A percentile compares a stretch with the other conserved stretches of the same genome.
phyloP scores from a whole-genome alignment of 176 grass and related monocot species.

The Carex littledalei region DNA sequence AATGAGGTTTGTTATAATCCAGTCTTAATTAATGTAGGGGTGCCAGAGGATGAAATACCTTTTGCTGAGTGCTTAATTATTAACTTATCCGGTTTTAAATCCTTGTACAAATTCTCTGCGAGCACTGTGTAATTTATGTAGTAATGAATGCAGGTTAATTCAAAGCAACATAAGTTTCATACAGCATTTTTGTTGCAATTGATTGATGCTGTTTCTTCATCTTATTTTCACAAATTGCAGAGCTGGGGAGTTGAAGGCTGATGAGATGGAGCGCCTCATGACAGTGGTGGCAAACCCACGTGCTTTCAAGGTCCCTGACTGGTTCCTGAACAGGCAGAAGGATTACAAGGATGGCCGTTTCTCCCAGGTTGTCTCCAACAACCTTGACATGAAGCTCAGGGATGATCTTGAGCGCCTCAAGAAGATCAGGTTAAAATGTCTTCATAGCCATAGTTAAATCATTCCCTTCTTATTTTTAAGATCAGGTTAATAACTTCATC shows the following conservation, averaged over 20 bases:
- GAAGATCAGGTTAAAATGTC: slow-evolving; percentile 69
- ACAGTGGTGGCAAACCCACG: slow-evolving; percentile 27
- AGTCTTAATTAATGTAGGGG: neutral
- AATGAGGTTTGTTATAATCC: neutral
- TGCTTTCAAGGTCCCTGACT: slow-evolving; percentile 35
- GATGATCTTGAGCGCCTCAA: slow-evolving; percentile 87
- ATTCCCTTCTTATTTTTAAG: neutral
- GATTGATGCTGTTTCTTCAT: neutral
- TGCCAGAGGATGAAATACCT: neutral
- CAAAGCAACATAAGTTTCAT: neutral
- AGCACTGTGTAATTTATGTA: no score
- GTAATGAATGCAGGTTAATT: neutral
- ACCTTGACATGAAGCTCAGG: slow-evolving; percentile 94
- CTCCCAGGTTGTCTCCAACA: slow-evolving; percentile 86
- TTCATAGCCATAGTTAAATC: neutral
- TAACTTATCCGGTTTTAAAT: neutral
- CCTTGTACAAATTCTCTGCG: neutral
- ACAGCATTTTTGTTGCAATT: neutral
- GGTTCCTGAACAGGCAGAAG: slow-evolving; percentile 95
- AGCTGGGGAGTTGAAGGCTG: slow-evolving; percentile 53
- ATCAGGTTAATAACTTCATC: neutral
- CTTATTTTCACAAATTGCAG: slow-evolving; percentile 18
- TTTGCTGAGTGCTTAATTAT: neutral
- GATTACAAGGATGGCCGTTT: slow-evolving; percentile 90
- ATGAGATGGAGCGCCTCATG: slow-evolving; percentile 73